A percentile compares a stretch with the other conserved stretches of the same genome.
These are phyloP conservation scores for Lachancea meyersii DNA, from an alignment of 805 yeast species.

Conservation along the genomic window DNA sequence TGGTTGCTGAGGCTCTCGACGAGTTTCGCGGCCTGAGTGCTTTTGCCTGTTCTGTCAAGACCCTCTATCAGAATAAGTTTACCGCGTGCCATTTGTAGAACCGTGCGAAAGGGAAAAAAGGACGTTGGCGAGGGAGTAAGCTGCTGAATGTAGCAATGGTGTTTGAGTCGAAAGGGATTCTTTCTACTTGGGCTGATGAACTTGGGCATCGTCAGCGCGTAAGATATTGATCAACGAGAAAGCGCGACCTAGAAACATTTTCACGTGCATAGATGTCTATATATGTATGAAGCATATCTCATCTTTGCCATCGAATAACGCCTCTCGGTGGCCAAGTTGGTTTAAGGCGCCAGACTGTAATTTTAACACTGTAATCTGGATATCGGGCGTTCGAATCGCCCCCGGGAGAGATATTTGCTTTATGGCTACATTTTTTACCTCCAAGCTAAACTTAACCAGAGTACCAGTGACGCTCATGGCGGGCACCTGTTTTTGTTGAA, in stretches of 20 bases:
- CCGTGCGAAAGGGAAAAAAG: neutral
- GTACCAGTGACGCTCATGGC: no score
- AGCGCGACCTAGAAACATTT: neutral
- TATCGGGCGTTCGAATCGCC: conserved; percentile 36
- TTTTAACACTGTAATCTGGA: conserved; percentile 27
- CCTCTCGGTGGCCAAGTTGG: conserved; percentile 35
- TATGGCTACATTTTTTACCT: no score
- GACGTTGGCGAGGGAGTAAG: no score
- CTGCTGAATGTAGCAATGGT: no score
- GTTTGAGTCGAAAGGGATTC: no score
- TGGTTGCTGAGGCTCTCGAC: conserved; percentile 28
- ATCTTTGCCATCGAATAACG: neutral
- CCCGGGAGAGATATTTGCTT: conserved; percentile 30
- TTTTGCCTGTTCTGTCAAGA: conserved; percentile 88
- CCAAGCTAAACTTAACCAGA: no score
- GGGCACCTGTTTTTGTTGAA: no score
- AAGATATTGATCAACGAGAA: neutral
- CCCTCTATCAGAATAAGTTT: conserved; percentile 82
- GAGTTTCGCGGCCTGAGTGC: conserved; percentile 63
- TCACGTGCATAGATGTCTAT: neutral
- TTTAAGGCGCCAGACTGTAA: conserved; percentile 35
- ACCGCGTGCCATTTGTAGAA: conserved; percentile 45
- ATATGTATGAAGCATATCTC: neutral
- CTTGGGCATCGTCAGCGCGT: neutral
- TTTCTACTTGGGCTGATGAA: no score